A percentile compares a stretch with the other conserved stretches of the same genome.
These are phyloP conservation scores for Lipomyces yarrowii DNA, from an alignment of 1,139 yeast species.

Conservation along the genomic window DNA sequence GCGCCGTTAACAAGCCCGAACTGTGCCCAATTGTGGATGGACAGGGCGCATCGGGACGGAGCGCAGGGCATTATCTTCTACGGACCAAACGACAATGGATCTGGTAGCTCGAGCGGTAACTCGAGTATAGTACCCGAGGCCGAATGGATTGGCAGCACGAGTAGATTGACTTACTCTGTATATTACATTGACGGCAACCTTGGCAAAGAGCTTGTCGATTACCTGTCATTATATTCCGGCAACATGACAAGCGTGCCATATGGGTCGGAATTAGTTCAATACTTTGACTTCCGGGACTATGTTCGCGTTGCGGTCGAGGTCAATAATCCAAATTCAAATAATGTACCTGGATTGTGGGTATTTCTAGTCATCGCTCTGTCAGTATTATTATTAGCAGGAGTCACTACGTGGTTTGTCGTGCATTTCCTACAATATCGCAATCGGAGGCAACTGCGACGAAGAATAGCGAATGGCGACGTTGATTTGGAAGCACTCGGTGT, in stretches of 20 bases:
- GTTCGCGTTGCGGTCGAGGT: constrained; percentile 31
- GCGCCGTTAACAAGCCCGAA: constrained; percentile 21
- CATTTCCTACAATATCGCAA: constrained; percentile 33
- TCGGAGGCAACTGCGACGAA: constrained; percentile 34
- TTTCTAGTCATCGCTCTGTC: constrained; percentile 32
- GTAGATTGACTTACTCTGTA: constrained; percentile 17
- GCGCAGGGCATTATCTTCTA: constrained; percentile 25
- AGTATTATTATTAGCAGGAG: constrained; percentile 23
- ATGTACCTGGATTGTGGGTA: constrained; percentile 32
- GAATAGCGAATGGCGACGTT: constrained; percentile 37
- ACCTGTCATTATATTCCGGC: constrained; percentile 26
- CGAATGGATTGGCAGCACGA: constrained; percentile 10
- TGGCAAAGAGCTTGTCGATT: constrained; percentile 12
- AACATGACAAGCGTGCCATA: constrained; percentile 31
- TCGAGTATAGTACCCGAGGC: constrained; percentile 3
- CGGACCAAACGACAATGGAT: constrained; percentile 7
- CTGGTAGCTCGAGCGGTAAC: not conserved
- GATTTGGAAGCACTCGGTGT: constrained; percentile 38
- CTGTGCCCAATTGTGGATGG: constrained; percentile 27
- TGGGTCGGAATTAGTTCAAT: constrained; percentile 20
- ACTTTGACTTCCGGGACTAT: constrained; percentile 29
- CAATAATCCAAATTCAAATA: constrained; percentile 10
- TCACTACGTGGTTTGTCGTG: constrained; percentile 27
- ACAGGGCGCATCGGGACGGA: constrained; percentile 26
- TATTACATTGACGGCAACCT: constrained; percentile 13